Evolutionary conservation across 495 filamentous ascomycete species (phyloP).

Genomic region (Podospora sp.): DNA sequence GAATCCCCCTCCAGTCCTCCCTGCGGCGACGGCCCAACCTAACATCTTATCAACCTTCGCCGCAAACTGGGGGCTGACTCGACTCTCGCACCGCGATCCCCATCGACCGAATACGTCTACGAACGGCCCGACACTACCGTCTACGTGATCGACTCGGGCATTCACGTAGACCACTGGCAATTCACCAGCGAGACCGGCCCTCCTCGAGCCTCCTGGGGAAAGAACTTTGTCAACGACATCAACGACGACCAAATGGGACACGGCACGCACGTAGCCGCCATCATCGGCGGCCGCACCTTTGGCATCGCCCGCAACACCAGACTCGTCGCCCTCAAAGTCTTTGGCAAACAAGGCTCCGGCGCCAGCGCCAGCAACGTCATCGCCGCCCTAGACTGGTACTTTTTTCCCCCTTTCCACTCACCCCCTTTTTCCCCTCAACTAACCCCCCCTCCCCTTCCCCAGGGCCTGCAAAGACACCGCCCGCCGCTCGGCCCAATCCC

Average conservation of each 20-base stretch:
- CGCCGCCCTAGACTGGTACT: neutral
- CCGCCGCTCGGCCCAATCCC: constrained; percentile 34
- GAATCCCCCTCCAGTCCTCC: too few relatives aligned
- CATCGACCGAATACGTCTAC: constrained; percentile 55
- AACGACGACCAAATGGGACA: constrained; percentile 53
- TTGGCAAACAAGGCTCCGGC: constrained; percentile 35
- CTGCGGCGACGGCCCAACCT: too few relatives aligned
- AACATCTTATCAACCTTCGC: neutral
- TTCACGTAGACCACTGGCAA: constrained; percentile 52
- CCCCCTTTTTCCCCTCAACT: neutral
- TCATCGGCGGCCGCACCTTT: constrained; percentile 59
- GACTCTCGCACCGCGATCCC: constrained; percentile 52
- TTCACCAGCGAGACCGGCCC: constrained; percentile 50
- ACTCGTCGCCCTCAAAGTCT: constrained; percentile 66
- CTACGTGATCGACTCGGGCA: constrained; percentile 62
- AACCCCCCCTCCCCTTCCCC: neutral
- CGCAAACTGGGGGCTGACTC: constrained; percentile 59
- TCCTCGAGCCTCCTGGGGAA: constrained; percentile 23
- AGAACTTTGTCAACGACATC: constrained; percentile 8
- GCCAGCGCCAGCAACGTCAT: neutral
- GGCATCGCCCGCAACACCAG: constrained; percentile 63
- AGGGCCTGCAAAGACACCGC: constrained; percentile 49
- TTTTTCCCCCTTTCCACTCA: too few relatives aligned
- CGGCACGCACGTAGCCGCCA: constrained; percentile 67
- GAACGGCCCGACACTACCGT: constrained; percentile 54